Base-by-base conservation (phyloP, 1,139 yeast genomes). In the Lodderomyces oxycetoniae region DNA sequence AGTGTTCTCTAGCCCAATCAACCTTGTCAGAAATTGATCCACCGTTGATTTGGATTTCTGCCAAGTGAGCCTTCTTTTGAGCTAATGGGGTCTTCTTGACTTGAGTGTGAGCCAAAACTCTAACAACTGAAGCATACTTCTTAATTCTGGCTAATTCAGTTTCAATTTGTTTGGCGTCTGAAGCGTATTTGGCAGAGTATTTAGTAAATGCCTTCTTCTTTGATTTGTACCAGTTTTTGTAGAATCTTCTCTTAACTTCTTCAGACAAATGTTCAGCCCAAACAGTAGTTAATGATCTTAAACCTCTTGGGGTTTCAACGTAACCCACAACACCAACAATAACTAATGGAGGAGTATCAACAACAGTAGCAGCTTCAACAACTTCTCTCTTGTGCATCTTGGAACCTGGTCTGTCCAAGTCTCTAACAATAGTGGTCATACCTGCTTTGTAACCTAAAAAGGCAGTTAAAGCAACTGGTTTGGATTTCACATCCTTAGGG, bases 201-300 rank as follows among this genome's bases (percentile, higher is more conserved):
- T 91, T 88, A 86, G 97, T 86, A 93, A 91, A 91, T 63, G 98
- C 98, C 93, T 89, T 89, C 95, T 91, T 91, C 93, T 91, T 91
- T 57, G 96, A 84, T 82, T 88, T 89, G 95, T 84, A 91, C 98
- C 98, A 91, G 96, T 89, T 91, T 87, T 89, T 91, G 96, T 91
- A 91, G 95, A 91, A 91, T 79, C 97, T 87, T 83, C 98, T 87
- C 86, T 84, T 91, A 72, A 91, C 80, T 75, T 91, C 98, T 69
- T 91, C 98, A 60, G 95, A 85, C 69, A 91, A 82, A 77, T 91
- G 98, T 80, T 91, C 98, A 61, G 98, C 97, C 98, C 98, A 91
- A 67, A 91, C 98, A 63, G 98, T 91, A 71, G 97, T 87, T 73
- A 91, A 83, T 51, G 98, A 87, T 78, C 98, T 88, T 68, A 91